A percentile compares a stretch with the other conserved stretches of the same genome.
Evolutionary conservation across 176 grass and related monocot genomes (phyloP).

Genomic region (Bromus sterilis): DNA sequence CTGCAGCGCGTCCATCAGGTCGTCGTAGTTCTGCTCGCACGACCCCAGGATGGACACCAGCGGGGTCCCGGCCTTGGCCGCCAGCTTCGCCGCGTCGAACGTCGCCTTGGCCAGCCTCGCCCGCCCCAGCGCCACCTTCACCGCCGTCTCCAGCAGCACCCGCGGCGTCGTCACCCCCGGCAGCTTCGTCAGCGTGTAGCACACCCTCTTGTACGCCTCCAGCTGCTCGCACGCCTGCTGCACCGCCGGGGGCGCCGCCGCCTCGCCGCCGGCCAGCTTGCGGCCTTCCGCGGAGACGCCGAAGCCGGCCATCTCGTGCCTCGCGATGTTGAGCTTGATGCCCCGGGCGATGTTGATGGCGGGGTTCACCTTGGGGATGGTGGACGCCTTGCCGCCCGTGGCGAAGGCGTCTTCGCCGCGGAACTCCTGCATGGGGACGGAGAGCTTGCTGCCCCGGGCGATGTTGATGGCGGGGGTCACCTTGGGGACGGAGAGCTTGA

Average conservation of each 20-base stretch:
- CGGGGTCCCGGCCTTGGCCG: background rate
- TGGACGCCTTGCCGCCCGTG: no score
- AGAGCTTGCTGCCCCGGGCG: no score
- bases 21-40: background rate
- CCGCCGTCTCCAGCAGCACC: constrained; percentile 4
- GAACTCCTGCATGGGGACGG: no score
- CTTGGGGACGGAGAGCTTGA: background rate
- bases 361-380: no score
- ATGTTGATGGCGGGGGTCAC: no score
- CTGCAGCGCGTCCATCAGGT: constrained; percentile 1
- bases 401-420: no score
- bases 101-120: background rate
- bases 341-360: no score
- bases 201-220: constrained; percentile 22
- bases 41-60: background rate
- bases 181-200: constrained; percentile 4
- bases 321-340: no score
- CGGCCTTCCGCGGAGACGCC: background rate
- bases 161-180: constrained; percentile 1
- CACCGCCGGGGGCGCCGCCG: background rate
- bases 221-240: background rate
- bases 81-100: background rate
- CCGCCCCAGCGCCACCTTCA: background rate
- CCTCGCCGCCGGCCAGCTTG: background rate
- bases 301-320: no score